Evolutionary conservation across 192 early-diverging fungal genomes (phyloP).

Genomic region (Neocallimastix lanati): DNA sequence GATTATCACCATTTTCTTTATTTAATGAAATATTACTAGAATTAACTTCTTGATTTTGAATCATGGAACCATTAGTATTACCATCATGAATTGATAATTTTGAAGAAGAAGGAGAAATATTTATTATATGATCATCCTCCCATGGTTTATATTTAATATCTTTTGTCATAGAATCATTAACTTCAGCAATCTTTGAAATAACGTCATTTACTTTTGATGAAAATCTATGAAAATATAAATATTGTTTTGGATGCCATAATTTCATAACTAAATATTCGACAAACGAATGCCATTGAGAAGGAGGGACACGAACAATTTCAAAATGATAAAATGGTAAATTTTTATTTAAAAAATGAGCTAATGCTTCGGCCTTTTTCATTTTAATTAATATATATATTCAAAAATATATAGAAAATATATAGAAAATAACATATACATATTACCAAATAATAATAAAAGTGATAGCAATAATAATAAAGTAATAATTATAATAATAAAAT

Average conservation of each 20-base stretch:
- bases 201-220: not conserved
- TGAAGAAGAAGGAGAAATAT: too few species aligned
- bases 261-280: not conserved
- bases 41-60: too few species aligned
- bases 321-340: not conserved
- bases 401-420: too few species aligned
- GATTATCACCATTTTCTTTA: not conserved
- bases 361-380: not conserved
- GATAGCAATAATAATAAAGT: too few species aligned
- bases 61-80: too few species aligned
- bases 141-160: not conserved
- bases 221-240: not conserved
- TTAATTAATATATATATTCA: too few species aligned
- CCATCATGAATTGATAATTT: too few species aligned
- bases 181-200: not conserved
- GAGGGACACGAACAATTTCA: not conserved
- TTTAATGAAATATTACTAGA: too few species aligned
- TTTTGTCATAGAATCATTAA: not conserved
- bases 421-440: too few species aligned
- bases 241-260: not conserved
- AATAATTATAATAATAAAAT: too few species aligned
- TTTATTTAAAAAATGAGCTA: not conserved
- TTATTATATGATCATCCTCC: not conserved
- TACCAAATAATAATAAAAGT: too few species aligned
- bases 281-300: not conserved